Evolutionary conservation across 1,284 basidiomycete species (phyloP).

Genomic region (Termitomyces sp.): DNA sequence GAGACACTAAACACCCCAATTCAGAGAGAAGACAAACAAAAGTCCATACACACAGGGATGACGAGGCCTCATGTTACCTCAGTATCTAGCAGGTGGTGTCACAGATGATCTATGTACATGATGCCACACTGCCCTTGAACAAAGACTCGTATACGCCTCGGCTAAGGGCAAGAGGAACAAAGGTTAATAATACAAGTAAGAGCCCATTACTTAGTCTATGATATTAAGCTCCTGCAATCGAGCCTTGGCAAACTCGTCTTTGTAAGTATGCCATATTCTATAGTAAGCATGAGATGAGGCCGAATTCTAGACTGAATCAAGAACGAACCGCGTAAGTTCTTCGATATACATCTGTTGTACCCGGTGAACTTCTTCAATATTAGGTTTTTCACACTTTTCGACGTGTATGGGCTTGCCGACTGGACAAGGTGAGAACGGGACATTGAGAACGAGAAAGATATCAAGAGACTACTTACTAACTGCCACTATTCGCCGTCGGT

Average conservation of each 20-base stretch:
- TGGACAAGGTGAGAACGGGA: slow-evolving; percentile 24
- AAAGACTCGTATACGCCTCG: neutral
- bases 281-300: neutral
- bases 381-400: slow-evolving; percentile 73
- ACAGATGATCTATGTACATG: neutral
- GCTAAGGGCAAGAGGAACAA: neutral
- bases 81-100: too few species aligned
- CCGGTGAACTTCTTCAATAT: slow-evolving; percentile 73
- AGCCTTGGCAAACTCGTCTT: slow-evolving; percentile 78
- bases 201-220: slow-evolving; percentile 46
- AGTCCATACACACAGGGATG: too few species aligned
- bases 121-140: neutral
- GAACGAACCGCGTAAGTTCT: slow-evolving; percentile 75
- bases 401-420: slow-evolving; percentile 89
- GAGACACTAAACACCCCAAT: too few species aligned
- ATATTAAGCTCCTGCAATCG: slow-evolving; percentile 69
- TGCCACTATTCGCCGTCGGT: slow-evolving; percentile 89
- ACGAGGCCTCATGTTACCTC: neutral
- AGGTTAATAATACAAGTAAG: slow-evolving; percentile 4
- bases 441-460: neutral
- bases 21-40: too few species aligned
- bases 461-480: slow-evolving; percentile 64
- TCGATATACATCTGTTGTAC: slow-evolving; percentile 88
- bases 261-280: slow-evolving; percentile 95
- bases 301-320: neutral